Evolutionary conservation across 1,284 basidiomycete genomes (phyloP), one percentile per base, ranked within the genome.

Genomic region (Microbotryum saponariae): DNA sequence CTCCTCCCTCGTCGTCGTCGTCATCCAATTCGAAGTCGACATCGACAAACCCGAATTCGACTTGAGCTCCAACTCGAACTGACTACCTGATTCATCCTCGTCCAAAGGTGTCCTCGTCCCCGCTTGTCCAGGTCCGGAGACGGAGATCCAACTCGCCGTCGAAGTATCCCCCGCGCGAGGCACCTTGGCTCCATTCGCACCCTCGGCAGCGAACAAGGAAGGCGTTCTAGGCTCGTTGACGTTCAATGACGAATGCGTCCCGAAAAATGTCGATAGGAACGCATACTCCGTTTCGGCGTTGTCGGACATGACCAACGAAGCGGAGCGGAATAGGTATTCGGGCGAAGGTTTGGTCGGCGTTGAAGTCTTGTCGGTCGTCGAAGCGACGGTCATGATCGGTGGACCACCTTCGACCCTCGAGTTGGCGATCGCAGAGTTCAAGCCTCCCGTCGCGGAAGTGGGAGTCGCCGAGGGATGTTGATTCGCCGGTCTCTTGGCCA

Each of bases 211-310:
- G 16, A 16, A 20, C 18, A 29, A 14, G 21, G 48, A 50, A 23
- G 48, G 27, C 16, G 48, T 23, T 18, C 42, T 25, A 27, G 51
- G 27, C 27, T 29, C 51, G 18, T 29, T 29, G 12, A 59, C 12
- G 4, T 53, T 31, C 18, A 67, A 62, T 0, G 61, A 47, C 20
- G 66, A 67, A 37, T 71, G 69, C 4, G 59, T 50, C 2, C 75
- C 74, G 76, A 96, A 97, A 78, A 97, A 97, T 0, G 83, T 78
- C 5, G 84, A 82, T 51, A 94, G 77, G 71, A 97, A 97, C 1
- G 85, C 81, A 74, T 92, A 93, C 76, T 97, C 92, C 46, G 90
- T 83, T 1, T 87, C 87, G 1, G 88, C 86, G 72, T 97, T 97
- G 78, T 96, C 91, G 82, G 93, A 85, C 60, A 97, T 82, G 51